Evolutionary conservation across 2,329 filamentous ascomycete genomes (phyloP).

Genomic region (Fusarium foetens): DNA sequence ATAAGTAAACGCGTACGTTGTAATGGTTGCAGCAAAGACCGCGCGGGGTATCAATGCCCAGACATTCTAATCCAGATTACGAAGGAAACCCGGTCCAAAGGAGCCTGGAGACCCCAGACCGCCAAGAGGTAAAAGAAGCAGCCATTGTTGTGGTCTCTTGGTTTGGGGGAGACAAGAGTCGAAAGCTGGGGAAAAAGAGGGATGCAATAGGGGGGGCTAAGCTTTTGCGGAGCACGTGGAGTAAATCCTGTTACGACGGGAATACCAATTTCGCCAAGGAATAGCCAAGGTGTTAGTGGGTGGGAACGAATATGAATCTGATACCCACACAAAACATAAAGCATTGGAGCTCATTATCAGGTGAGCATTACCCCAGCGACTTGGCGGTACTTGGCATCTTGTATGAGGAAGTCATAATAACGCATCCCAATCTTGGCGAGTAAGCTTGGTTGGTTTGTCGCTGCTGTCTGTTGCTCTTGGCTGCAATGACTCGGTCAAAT

Average conservation of each 20-base stretch:
- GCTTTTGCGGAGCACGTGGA: slow-evolving; percentile 14
- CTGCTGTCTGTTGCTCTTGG: background rate
- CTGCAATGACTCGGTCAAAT: slow-evolving; percentile 19
- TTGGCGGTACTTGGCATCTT: slow-evolving; percentile 20
- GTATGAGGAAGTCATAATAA: slow-evolving; percentile 20
- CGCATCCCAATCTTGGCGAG: slow-evolving; percentile 27
- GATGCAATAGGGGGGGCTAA: background rate
- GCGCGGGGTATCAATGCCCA: slow-evolving; percentile 31
- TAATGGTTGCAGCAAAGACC: slow-evolving; percentile 19
- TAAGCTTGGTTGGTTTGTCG: slow-evolving; percentile 13
- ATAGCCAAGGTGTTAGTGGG: slow-evolving; percentile 20
- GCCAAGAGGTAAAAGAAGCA: slow-evolving; percentile 4
- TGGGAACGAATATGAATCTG: slow-evolving; percentile 2
- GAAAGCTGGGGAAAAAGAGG: slow-evolving; percentile 15
- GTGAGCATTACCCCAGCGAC: slow-evolving; percentile 18
- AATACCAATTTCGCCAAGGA: slow-evolving; percentile 16
- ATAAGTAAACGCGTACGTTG: slow-evolving; percentile 1
- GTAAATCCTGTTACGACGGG: slow-evolving; percentile 17
- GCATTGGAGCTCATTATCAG: slow-evolving; percentile 6
- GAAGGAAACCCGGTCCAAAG: slow-evolving; percentile 21
- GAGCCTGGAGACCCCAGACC: slow-evolving; percentile 8
- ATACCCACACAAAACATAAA: slow-evolving; percentile 6
- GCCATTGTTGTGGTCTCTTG: background rate
- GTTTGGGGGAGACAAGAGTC: background rate
- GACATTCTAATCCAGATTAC: slow-evolving; percentile 29